Evolutionary conservation across 305 asterid genomes (phyloP).

Genomic region (Andrographis paniculata): DNA sequence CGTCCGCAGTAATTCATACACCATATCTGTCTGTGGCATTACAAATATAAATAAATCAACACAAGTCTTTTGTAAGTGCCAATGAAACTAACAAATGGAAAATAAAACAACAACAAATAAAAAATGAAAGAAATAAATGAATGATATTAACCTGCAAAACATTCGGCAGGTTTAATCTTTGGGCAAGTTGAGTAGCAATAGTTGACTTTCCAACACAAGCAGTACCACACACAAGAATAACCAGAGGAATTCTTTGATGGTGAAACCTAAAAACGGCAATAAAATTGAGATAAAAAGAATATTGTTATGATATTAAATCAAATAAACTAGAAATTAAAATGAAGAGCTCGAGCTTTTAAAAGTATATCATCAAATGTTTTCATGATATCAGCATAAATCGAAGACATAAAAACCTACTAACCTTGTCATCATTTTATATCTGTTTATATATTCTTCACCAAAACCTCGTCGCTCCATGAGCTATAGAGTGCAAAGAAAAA

Average conservation of each 20-base stretch:
- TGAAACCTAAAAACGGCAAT: conserved; percentile 53
- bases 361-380: conserved; percentile 11
- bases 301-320: too few relatives aligned
- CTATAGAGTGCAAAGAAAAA: conserved; percentile 30
- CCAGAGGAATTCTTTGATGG: conserved; percentile 94
- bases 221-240: conserved; percentile 98
- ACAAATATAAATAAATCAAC: conserved; percentile 16
- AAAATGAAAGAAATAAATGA: conserved; percentile 1
- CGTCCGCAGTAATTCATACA: conserved; percentile 90
- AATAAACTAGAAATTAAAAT: neutral
- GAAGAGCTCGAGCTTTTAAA: conserved; percentile 7
- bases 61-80: neutral
- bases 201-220: conserved; percentile 98
- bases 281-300: conserved; percentile 17
- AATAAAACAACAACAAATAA: neutral
- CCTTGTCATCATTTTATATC: conserved; percentile 99
- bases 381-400: conserved; percentile 14
- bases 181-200: conserved; percentile 96
- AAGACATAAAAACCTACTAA: conserved; percentile 21
- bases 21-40: conserved; percentile 82
- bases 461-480: conserved; percentile 98
- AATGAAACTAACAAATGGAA: neutral
- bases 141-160: conserved; percentile 69
- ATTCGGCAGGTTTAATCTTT: conserved; percentile 91
- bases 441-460: conserved; percentile 86